Base-by-base conservation (phyloP, 2,329 filamentous ascomycete species). In the Botryotinia globosa region DNA sequence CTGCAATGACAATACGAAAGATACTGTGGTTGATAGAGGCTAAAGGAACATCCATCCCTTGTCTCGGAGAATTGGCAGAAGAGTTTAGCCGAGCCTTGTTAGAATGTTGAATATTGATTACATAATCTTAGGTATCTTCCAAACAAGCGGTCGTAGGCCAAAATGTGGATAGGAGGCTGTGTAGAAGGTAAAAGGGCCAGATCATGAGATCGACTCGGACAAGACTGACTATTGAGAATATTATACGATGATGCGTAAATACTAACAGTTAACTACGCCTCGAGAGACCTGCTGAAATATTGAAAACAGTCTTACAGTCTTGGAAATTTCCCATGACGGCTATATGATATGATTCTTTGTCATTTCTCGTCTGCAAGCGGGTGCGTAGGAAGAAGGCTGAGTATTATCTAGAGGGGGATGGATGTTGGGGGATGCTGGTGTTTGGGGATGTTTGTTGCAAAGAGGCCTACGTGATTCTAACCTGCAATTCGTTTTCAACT, bases 11-110 rank as follows among this genome's bases (percentile, higher is more conserved):
- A 67, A 54, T n/a, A 54, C 56, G 39, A n/a, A 37, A 65, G 58
- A 54, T 54, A 42, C 72, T 62, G 54, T 59, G 61, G 42, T 66
- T 65, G 32, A 73, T 39, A 64, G 69, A 74, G 65, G 75, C 71
- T 72, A 64, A 54, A 54, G 25, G 9, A 39, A 34, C 29, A 48
- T 48, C 56, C 39, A 63, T 73, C 45, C 54, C 44, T 69, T 65
- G 48, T 72, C 61, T 72, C 42, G 58, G 42, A 34, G 39, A 7
- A 44, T 20, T 51, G 70, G 48, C 22, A 22, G 2, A 56, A 9
- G 14, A n/a, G 54, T 56, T 42, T 42, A n/a, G 29, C 61, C 61
- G 39, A 32, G 39, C 29, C 29, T 65, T 1, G 18, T 37, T 29
- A 22, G 25, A 39, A 44, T 3, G 18, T 3, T 32, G 48, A 51